Base-by-base conservation (phyloP, 768 basidiomycete genomes). In the Tulasnella calospora region DNA sequence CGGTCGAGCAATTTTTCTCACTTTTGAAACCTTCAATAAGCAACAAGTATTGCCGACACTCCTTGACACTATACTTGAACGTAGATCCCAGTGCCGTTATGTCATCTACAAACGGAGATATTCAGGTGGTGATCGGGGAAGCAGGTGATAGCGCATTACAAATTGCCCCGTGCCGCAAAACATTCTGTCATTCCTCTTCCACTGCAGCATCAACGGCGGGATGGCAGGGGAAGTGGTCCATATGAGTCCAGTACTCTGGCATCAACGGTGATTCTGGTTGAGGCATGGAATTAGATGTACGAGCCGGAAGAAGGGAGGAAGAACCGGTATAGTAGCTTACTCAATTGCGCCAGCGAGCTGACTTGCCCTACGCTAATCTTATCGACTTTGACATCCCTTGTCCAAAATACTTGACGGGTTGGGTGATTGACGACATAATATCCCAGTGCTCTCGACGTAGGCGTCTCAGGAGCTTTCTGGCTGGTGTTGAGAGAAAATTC, bases 231-330 rank as follows among this genome's bases (percentile, higher is more conserved):
- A 78, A 78, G 51, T 78, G 69, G 41, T 78, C 78, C 17, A 74
- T 41, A 38, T 78, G 78, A 9, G 36, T 73, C 78, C 78, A 78
- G 46, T 78, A 78, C 44, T 78, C 78, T 9, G 72, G 78, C 21
- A 21, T 33, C 27, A 78, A 71, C 44, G 33, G 21, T 0, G 71
- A 78, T 40, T 78, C 78, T 78, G 46, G 21, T 36, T 7, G 6
- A 1, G n/a, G 5, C 15, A 30, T 15, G 27, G 19, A 71, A 27
- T 35, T 8, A 71, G 69, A 27, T 17, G 33, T 8, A 10, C 12
- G 12, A 5, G 2, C 12, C 30, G 38, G 38, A 33, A 23, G n/a
- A 40, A 19, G 4, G 12, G 47, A 44, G 41, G 13, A 44, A 57
- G 40, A 40, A 40, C 51, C 41, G 6, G 35, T 7, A 17, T 2